These are phyloP conservation scores for Phytophthora multivora DNA, from an alignment of 352 stramenopile species.

Conservation along the genomic window DNA sequence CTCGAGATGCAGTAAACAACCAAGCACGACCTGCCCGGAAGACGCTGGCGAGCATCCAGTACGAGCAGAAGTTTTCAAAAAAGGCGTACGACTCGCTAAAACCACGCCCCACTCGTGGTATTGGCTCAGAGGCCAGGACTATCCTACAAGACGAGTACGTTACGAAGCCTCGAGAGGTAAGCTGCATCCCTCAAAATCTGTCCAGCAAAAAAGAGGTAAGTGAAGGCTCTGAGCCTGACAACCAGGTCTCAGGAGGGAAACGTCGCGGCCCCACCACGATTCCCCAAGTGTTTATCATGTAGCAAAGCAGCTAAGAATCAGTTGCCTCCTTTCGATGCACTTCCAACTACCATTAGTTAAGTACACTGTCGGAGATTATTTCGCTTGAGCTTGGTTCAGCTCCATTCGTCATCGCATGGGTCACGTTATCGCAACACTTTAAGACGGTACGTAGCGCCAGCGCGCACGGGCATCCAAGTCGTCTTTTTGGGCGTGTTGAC, in stretches of 20 bases:
- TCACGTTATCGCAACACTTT: neutral
- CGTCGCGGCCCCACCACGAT: slow-evolving; percentile 45
- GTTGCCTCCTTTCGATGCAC: slow-evolving; percentile 5
- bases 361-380: slow-evolving; percentile 19
- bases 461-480: slow-evolving; percentile 69
- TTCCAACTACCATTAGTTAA: slow-evolving; percentile 23
- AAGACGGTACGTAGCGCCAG: slow-evolving; percentile 74
- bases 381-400: slow-evolving; percentile 6
- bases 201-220: slow-evolving; percentile 7
- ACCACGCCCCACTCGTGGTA: slow-evolving; percentile 33
- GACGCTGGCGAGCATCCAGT: slow-evolving; percentile 66
- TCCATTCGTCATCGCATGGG: neutral
- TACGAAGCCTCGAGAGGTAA: slow-evolving; percentile 60
- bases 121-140: slow-evolving; percentile 50
- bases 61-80: slow-evolving; percentile 51
- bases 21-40: slow-evolving; percentile 44
- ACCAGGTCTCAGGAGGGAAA: slow-evolving; percentile 44
- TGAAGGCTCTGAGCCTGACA: slow-evolving; percentile 10
- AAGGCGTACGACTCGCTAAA: slow-evolving; percentile 42
- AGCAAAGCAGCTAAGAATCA: slow-evolving; percentile 23
- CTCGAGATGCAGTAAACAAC: neutral
- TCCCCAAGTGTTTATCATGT: slow-evolving; percentile 78
- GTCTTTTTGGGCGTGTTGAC: slow-evolving; percentile 68
- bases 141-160: slow-evolving; percentile 76
- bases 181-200: slow-evolving; percentile 51